phyloP scores from a whole-genome alignment of 164 flowering plant species.

The Magnolia sinica region DNA sequence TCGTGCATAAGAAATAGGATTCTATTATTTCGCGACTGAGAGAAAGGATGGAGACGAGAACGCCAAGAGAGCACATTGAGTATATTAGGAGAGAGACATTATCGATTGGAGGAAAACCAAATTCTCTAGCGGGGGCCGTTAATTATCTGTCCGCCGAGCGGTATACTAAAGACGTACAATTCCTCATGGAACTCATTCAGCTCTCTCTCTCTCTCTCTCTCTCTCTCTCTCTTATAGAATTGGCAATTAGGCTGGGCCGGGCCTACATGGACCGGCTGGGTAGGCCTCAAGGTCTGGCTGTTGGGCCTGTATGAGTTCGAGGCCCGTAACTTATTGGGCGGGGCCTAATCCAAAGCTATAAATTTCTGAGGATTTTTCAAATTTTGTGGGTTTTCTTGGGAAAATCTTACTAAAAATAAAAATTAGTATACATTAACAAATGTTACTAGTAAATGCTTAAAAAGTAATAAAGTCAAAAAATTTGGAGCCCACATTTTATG shows the following conservation, averaged over 20 bases:
- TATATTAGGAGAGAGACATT: constrained; percentile 43
- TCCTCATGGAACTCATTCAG: constrained; percentile 75
- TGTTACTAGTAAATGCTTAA: too few species aligned
- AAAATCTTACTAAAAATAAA: too few species aligned
- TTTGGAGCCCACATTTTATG: too few species aligned
- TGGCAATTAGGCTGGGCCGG: too few species aligned
- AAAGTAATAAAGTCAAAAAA: too few species aligned
- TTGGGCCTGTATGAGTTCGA: not conserved
- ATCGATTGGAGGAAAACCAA: constrained; percentile 44
- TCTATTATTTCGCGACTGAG: not conserved
- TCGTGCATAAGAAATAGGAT: not conserved
- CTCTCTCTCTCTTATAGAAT: not conserved
- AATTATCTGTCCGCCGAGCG: constrained; percentile 61
- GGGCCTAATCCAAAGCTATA: too few species aligned
- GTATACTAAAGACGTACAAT: constrained; percentile 67
- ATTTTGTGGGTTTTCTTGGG: too few species aligned
- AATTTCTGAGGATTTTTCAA: too few species aligned
- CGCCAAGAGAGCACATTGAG: constrained; percentile 45
- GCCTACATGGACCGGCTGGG: too few species aligned
- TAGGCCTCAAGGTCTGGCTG: too few species aligned
- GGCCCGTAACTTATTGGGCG: too few species aligned
- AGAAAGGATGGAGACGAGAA: not conserved
- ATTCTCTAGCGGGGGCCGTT: constrained; percentile 50
- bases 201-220: not conserved
- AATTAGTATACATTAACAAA: too few species aligned